Percentiles rank a stretch among this genome's conserved stretches.
These are phyloP conservation scores for Aspergillus egyptiacus DNA, from an alignment of 495 filamentous ascomycete genomes.

Conservation along the genomic window DNA sequence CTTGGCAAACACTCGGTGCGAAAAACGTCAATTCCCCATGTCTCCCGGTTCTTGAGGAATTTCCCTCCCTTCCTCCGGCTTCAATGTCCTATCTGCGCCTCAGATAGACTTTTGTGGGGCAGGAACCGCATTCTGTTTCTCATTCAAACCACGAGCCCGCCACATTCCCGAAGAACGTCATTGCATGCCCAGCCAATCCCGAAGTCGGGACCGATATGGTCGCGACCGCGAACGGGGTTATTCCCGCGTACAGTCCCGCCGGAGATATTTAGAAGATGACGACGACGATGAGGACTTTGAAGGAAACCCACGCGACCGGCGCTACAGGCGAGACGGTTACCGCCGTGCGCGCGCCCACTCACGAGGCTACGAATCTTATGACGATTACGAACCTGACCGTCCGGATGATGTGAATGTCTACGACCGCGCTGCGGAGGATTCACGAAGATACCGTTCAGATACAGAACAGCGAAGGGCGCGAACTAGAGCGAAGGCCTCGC, in stretches of 20 bases:
- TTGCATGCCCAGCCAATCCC: conserved; percentile 39
- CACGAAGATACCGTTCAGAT: conserved; percentile 7
- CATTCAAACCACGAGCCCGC: not conserved
- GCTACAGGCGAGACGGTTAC: conserved; percentile 11
- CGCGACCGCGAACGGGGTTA: conserved; percentile 38
- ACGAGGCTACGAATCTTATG: conserved; percentile 15
- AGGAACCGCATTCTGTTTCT: conserved; percentile 6
- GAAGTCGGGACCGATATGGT: conserved; percentile 38
- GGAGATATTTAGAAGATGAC: conserved; percentile 17
- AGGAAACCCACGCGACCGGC: conserved; percentile 15
- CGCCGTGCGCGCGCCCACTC: conserved; percentile 7
- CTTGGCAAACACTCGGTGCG: not conserved
- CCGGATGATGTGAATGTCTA: conserved; percentile 8
- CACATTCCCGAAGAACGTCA: conserved; percentile 12
- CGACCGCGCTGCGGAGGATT: conserved; percentile 10
- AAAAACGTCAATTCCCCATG: not conserved
- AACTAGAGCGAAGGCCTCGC: conserved; percentile 13
- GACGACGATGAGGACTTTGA: conserved; percentile 28
- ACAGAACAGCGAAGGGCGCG: conserved; percentile 23
- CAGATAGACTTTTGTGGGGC: conserved; percentile 1
- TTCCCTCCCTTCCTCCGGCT: not conserved
- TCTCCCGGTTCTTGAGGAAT: not conserved
- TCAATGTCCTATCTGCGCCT: conserved; percentile 4
- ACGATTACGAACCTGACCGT: conserved; percentile 13
- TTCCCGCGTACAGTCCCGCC: conserved; percentile 24